These are phyloP conservation scores for Diospyros lotus DNA, from an alignment of 148 eudicot species.

Conservation along the genomic window DNA sequence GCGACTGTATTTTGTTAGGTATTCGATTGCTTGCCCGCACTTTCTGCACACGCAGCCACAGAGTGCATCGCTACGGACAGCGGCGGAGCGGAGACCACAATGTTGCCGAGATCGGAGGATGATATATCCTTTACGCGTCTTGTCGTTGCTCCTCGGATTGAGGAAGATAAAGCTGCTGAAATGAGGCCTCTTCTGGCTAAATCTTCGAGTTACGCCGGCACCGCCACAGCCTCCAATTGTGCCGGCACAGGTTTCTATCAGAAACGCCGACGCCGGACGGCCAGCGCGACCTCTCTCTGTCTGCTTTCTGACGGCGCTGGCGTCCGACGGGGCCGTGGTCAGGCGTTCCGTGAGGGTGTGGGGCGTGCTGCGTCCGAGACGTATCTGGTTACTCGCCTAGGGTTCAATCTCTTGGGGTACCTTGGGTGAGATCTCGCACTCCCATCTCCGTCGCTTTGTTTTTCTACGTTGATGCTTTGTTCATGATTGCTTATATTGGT, in stretches of 20 bases:
- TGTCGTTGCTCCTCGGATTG: not conserved
- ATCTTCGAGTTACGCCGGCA: not conserved
- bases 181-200: not conserved
- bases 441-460: not conserved
- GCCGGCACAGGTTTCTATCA: not conserved
- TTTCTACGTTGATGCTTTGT: not conserved
- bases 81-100: no score
- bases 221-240: not conserved
- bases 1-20: no score
- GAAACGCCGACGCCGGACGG: conserved; percentile 13
- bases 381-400: conserved; percentile 13
- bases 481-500: not conserved
- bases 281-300: not conserved
- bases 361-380: conserved; percentile 5
- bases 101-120: no score
- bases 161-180: not conserved
- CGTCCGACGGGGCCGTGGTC: not conserved
- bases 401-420: conserved; percentile 12
- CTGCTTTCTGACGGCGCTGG: not conserved
- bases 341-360: conserved; percentile 3
- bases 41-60: no score
- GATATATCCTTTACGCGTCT: no score
- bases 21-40: no score
- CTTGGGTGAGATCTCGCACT: conserved; percentile 5
- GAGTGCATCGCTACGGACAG: no score